A percentile compares a stretch with the other conserved stretches of the same genome.
phyloP scores from a whole-genome alignment of 208 protist species.

The Borovskyia barvae region DNA sequence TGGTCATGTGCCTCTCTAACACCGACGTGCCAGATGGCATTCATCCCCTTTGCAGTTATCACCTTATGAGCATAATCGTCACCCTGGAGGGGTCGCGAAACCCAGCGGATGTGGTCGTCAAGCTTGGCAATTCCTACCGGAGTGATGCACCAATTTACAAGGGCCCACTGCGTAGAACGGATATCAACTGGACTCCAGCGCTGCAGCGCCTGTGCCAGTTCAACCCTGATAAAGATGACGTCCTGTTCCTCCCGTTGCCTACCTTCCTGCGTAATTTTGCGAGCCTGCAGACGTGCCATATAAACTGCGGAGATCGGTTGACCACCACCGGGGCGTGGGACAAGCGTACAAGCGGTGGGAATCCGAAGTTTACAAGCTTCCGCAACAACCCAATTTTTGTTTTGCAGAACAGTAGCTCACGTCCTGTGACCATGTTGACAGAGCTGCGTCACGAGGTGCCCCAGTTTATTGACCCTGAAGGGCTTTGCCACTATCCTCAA shows the following conservation, averaged over 20 bases:
- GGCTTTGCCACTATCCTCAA: conserved; percentile 80
- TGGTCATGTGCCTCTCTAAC: conserved; percentile 78
- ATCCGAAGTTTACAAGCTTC: conserved; percentile 80
- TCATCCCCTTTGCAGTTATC: conserved; percentile 80
- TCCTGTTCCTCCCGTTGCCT: conserved; percentile 69
- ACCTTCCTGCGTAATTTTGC: conserved; percentile 81
- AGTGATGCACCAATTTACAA: conserved; percentile 45
- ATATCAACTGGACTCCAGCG: conserved; percentile 60
- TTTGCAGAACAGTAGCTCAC: conserved; percentile 79
- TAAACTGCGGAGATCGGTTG: conserved; percentile 84
- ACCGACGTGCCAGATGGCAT: conserved; percentile 53
- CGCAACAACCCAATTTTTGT: conserved; percentile 88
- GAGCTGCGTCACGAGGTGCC: conserved; percentile 77
- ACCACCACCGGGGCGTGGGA: conserved; percentile 64
- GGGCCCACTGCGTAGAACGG: conserved; percentile 51
- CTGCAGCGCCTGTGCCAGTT: conserved; percentile 65
- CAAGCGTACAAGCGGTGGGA: conserved; percentile 59
- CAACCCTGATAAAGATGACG: conserved; percentile 39
- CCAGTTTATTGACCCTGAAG: conserved; percentile 63
- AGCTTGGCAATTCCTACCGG: conserved; percentile 71
- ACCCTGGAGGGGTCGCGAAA: conserved; percentile 47
- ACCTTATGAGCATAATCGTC: conserved; percentile 64
- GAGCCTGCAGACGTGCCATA: conserved; percentile 78
- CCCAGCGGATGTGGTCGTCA: conserved; percentile 60
- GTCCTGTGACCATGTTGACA: conserved; percentile 59